Percentiles rank a stretch among this genome's conserved stretches.
Conservation (phyloP, 345 rosid genomes). For the Aquilaria sinensis region DNA sequence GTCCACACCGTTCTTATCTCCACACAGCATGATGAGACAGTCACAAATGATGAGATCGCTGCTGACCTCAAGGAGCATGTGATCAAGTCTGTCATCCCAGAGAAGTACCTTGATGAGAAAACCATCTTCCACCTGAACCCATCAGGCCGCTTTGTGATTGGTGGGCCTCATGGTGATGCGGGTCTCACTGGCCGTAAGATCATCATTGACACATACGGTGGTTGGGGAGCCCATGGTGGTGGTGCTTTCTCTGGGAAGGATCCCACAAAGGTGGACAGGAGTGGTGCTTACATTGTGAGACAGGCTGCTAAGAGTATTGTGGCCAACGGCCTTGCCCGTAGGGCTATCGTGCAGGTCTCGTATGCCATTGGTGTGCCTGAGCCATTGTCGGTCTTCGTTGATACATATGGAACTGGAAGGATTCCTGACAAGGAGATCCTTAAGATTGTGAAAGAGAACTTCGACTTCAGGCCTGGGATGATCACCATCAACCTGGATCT, state of each 20-base stretch:
- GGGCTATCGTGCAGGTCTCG: constrained; percentile 41
- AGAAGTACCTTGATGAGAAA: constrained; percentile 39
- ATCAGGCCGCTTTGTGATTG: constrained; percentile 37
- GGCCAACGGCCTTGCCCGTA: constrained; percentile 35
- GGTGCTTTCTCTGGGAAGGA: constrained; percentile 45
- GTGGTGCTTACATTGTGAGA: constrained; percentile 41
- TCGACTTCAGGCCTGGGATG: constrained; percentile 44
- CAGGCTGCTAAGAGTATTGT: constrained; percentile 42
- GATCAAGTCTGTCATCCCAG: constrained; percentile 37
- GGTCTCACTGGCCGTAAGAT: constrained; percentile 43
- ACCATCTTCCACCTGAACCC: constrained; percentile 48
- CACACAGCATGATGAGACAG: constrained; percentile 39
- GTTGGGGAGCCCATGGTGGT: constrained; percentile 42
- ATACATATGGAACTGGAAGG: constrained; percentile 32
- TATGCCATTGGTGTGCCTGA: constrained; percentile 48
- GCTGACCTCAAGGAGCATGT: constrained; percentile 39
- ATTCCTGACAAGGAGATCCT: constrained; percentile 41
- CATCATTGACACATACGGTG: constrained; percentile 40
- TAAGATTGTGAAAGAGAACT: constrained; percentile 35
- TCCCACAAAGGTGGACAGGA: constrained; percentile 38
- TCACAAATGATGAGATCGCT: constrained; percentile 38
- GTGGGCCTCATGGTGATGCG: constrained; percentile 41
- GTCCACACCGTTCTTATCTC: constrained; percentile 45
- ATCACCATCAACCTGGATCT: constrained; percentile 34
- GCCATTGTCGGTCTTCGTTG: constrained; percentile 37